These are phyloP conservation scores for Oryza rufipogon DNA, from an alignment of 176 grass and related monocot species.

Conservation along the genomic window DNA sequence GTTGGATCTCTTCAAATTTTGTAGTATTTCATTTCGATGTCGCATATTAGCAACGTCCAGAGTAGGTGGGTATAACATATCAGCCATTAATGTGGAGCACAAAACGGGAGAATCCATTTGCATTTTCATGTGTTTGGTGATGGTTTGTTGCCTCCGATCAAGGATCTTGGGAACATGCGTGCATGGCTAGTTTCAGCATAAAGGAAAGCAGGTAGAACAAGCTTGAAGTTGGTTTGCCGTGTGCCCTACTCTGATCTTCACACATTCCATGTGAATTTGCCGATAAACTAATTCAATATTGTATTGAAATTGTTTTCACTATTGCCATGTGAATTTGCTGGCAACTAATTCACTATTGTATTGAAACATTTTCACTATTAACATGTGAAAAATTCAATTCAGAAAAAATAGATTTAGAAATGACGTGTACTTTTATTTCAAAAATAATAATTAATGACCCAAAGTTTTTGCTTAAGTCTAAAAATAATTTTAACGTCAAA, in stretches of 20 bases:
- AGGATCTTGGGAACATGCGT: too few species aligned
- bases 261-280: constrained; percentile 18
- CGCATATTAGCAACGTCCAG: background rate
- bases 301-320: background rate
- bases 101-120: background rate
- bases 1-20: background rate
- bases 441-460: background rate
- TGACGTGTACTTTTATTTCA: background rate
- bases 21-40: background rate
- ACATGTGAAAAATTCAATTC: background rate
- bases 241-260: constrained; percentile 4
- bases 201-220: background rate
- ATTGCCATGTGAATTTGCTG: background rate
- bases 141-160: background rate
- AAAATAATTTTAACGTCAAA: background rate
- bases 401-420: background rate
- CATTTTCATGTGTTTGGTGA: constrained; percentile 8
- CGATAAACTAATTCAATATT: background rate
- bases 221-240: constrained; percentile 4
- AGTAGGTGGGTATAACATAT: too few species aligned
- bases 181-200: background rate
- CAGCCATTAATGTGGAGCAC: background rate
- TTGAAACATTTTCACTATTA: background rate
- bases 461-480: background rate
- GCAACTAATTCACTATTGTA: background rate